Base-by-base conservation (phyloP, 257 asterid genomes). In the Haberlea rhodopensis region DNA sequence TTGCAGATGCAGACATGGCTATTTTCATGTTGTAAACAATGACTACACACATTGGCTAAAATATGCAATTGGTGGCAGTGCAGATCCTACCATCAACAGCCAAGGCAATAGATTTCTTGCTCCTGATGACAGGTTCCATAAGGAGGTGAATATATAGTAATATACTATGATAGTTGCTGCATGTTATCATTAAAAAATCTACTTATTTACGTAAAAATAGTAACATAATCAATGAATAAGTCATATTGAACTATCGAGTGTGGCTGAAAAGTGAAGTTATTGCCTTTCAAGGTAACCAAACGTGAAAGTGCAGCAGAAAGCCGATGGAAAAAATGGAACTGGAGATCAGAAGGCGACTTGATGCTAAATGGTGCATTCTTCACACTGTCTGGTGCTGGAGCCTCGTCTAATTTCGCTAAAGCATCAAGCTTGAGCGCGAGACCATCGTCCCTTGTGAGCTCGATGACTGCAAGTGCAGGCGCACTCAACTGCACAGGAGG, bases 361-460 rank as follows among this genome's bases (percentile, higher is more conserved):
- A 57, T 57, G 63, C 37, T 57, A 1, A 57, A 57, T n/a, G 64
- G 51, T 2, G 64, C 64, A 3, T 59, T 8, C 24, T 59, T 59
- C 24, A 32, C 3, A 5, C 19, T 18, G 22, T 59, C 64, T 8
- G 64, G 64, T 18, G 20, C 64, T 3, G 49, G 64, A 59, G 51
- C 64, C 0, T 59, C 64, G 13, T 63, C 86, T 24, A 81, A 79
- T 13, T 81, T 71, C 64, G 77, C 83, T 0, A 78, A 49, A 49
- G 86, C 86, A 22, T 78, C 86, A 57, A 81, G 83, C 31, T 56
- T 81, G 66, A 70, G 81, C 52, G 83, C 86, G 3, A 75, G 73
- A 53, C 78, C 86, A 15, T 78, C 81, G 10, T 57, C 81, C 25
- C 74, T 81, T 3, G 67, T 81, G 6, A 62, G 67, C 16, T 69